Percentiles rank a stretch among this genome's conserved stretches.
phyloP scores from a whole-genome alignment of 1,284 basidiomycete species.

The Tetrapyrgos nigripes region DNA sequence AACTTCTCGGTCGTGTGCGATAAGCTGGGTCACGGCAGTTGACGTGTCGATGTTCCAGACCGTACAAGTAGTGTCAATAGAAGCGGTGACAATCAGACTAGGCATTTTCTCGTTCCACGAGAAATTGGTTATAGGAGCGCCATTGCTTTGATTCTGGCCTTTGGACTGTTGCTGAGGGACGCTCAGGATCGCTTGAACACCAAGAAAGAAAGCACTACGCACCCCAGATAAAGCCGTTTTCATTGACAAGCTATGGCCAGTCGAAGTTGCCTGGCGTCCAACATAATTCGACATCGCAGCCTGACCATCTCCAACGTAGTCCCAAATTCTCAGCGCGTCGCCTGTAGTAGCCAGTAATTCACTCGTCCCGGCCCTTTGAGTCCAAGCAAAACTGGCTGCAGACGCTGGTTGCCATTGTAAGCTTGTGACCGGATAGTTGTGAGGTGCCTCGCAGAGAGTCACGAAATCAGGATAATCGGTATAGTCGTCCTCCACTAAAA shows the following conservation, averaged over 20 bases:
- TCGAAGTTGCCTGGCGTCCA: constrained; percentile 61
- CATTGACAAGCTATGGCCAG: constrained; percentile 64
- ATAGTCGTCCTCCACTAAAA: constrained; percentile 83
- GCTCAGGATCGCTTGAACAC: constrained; percentile 18
- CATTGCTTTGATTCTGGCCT: constrained; percentile 81
- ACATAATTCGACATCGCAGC: constrained; percentile 70
- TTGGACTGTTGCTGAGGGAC: constrained; percentile 74
- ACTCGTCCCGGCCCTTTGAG: constrained; percentile 61
- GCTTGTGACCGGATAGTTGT: constrained; percentile 86
- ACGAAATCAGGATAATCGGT: constrained; percentile 84
- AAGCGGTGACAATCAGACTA: constrained; percentile 91
- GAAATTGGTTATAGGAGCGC: constrained; percentile 93
- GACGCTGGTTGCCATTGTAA: constrained; percentile 84
- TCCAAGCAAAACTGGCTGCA: constrained; percentile 66
- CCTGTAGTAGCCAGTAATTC: constrained; percentile 92
- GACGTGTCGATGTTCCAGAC: constrained; percentile 98
- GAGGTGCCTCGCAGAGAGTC: constrained; percentile 77
- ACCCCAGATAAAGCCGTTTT: constrained; percentile 86
- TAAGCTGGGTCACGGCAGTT: constrained; percentile 96
- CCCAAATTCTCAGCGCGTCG: constrained; percentile 90
- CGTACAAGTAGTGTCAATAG: constrained; percentile 95
- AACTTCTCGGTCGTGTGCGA: constrained; percentile 98
- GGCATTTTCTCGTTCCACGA: constrained; percentile 95
- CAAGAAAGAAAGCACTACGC: constrained; percentile 39
- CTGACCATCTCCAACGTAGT: constrained; percentile 72